phyloP scores from a whole-genome alignment of 2,329 filamentous ascomycete species.

The Xylariomycetidae sp. region DNA sequence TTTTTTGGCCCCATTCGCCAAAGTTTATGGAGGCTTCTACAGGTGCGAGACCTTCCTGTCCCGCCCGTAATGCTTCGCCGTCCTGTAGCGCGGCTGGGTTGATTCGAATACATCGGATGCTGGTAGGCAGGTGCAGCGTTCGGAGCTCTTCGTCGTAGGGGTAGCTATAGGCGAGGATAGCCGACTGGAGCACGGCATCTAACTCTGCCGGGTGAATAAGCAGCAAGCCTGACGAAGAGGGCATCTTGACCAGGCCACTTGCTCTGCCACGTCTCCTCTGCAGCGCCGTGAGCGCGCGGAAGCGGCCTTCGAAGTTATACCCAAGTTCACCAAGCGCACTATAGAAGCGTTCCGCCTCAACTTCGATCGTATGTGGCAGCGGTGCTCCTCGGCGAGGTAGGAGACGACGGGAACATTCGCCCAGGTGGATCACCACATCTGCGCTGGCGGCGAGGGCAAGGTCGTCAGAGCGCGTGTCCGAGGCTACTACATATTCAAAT shows the following conservation, averaged over 20 bases:
- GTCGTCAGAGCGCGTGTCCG: constrained; percentile 5
- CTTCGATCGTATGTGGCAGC: constrained; percentile 5
- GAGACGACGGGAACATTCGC: background rate
- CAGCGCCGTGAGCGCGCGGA: constrained; percentile 5
- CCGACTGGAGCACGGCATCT: constrained; percentile 13
- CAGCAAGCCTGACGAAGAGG: constrained; percentile 1
- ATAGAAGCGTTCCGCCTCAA: constrained; percentile 8
- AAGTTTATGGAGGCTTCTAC: too few relatives aligned
- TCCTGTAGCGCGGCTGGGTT: constrained; percentile 5
- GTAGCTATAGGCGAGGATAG: constrained; percentile 9
- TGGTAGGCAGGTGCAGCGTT: constrained; percentile 12
- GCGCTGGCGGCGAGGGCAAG: constrained; percentile 5
- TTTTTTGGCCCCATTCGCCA: too few relatives aligned
- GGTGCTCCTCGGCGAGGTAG: constrained; percentile 1
- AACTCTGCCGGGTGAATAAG: constrained; percentile 11
- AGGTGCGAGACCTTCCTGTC: background rate
- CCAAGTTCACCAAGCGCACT: constrained; percentile 5
- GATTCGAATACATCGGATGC: constrained; percentile 6
- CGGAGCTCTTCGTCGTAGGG: constrained; percentile 14
- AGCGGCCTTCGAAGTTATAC: constrained; percentile 10
- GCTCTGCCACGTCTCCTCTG: constrained; percentile 5
- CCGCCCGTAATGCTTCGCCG: background rate
- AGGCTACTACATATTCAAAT: too few relatives aligned
- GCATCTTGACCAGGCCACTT: constrained; percentile 4
- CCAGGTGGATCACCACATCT: constrained; percentile 7